These are phyloP conservation scores for Magnusiomyces magnusii DNA, from an alignment of 1,139 yeast species.

Conservation along the genomic window DNA sequence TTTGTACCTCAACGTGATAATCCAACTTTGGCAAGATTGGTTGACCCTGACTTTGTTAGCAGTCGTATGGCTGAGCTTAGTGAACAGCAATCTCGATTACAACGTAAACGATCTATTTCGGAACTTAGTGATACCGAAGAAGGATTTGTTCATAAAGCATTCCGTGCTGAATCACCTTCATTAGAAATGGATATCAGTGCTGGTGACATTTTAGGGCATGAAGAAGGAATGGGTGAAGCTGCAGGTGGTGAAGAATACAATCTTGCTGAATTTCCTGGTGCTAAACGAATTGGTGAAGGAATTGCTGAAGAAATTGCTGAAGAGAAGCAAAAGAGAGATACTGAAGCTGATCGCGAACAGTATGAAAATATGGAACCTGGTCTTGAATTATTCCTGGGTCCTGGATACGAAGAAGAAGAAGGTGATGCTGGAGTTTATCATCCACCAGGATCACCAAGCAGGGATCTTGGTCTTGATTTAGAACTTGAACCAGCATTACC, in stretches of 20 bases:
- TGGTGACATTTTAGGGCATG: neutral
- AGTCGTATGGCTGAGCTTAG: slow-evolving; percentile 19
- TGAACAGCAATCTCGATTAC: neutral
- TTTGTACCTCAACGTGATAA: slow-evolving; percentile 16
- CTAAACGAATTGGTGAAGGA: neutral
- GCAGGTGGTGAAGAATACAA: slow-evolving; percentile 6
- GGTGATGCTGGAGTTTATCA: neutral
- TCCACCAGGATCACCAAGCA: neutral
- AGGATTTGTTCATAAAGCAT: neutral
- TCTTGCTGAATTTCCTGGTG: neutral
- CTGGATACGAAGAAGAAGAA: neutral
- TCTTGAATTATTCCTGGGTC: neutral
- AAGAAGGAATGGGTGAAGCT: slow-evolving; percentile 7
- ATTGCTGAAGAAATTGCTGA: neutral
- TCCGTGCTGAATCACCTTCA: neutral
- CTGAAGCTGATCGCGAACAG: neutral
- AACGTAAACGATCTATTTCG: neutral
- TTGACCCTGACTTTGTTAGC: slow-evolving; percentile 23
- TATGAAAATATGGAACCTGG: slow-evolving; percentile 6
- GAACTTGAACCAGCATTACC: slow-evolving; percentile 8
- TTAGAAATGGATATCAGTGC: neutral
- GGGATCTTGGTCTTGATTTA: slow-evolving; percentile 9
- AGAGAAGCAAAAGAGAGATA: neutral
- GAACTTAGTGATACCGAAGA: neutral
- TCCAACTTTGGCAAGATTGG: slow-evolving; percentile 18